Conservation (phyloP, 257 asterid species). For the Capsicum baccatum region DNA sequence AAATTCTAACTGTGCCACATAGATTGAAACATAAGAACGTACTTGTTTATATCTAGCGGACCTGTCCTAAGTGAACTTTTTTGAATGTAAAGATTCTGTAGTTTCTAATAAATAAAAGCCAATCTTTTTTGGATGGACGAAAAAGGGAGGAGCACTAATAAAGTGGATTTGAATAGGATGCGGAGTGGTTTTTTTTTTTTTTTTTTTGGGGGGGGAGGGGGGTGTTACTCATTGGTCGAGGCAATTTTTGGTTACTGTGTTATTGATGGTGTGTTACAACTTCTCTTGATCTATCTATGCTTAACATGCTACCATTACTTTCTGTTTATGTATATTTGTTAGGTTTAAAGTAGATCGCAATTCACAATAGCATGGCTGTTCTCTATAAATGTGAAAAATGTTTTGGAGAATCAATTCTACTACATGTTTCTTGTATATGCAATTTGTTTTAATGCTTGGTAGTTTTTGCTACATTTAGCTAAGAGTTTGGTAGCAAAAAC, state of each 20-base stretch:
- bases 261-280: neutral
- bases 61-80: neutral
- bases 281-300: neutral
- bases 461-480: neutral
- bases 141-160: neutral
- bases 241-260: neutral
- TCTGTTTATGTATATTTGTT: slow-evolving; percentile 11
- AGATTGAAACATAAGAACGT: too few species aligned
- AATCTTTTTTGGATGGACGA: neutral
- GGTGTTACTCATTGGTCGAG: neutral
- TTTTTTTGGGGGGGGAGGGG: too few species aligned
- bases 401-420: neutral
- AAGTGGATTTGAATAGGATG: too few species aligned
- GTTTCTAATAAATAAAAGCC: neutral
- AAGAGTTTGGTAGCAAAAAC: neutral
- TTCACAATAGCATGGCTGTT: neutral
- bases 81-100: neutral
- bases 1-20: too few species aligned
- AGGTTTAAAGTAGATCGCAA: neutral
- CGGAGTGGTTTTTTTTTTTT: too few species aligned
- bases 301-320: neutral
- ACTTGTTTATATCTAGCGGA: neutral
- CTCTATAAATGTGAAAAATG: neutral
- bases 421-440: neutral
- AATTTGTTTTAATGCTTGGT: neutral